phyloP scores from a whole-genome alignment of 495 filamentous ascomycete species.

The Xylaria longipes region DNA sequence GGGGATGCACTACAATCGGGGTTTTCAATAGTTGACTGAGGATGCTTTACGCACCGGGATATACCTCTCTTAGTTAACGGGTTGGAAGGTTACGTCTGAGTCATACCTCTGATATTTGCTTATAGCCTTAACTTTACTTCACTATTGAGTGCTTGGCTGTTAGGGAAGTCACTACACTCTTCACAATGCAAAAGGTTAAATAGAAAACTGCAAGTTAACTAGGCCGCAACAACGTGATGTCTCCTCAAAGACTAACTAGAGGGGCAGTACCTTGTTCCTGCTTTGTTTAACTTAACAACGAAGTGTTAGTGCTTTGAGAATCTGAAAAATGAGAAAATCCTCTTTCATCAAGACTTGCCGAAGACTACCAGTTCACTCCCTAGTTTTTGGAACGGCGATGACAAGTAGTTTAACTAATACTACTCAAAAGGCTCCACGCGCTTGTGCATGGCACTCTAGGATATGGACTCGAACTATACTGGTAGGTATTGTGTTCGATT shows the following conservation, averaged over 20 bases:
- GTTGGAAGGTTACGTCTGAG: neutral
- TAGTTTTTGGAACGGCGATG: neutral
- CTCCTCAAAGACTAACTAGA: neutral
- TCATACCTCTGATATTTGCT: neutral
- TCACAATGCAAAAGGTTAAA: neutral
- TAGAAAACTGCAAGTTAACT: neutral
- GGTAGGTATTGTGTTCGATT: neutral
- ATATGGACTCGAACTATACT: neutral
- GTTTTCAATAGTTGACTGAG: neutral
- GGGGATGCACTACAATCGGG: neutral
- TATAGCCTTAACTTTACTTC: neutral
- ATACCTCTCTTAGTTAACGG: neutral
- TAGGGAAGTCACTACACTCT: neutral
- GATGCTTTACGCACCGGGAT: neutral
- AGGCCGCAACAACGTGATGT: neutral
- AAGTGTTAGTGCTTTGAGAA: neutral
- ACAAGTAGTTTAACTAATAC: neutral
- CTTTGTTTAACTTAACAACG: too few species aligned
- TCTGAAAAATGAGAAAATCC: too few species aligned
- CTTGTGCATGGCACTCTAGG: too few species aligned
- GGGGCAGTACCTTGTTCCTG: neutral
- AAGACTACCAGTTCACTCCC: neutral
- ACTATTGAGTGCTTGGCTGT: neutral
- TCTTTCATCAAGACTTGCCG: neutral
- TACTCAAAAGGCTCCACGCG: too few species aligned